These are phyloP conservation scores for Didymella arachidicola DNA, from an alignment of 2,329 filamentous ascomycete genomes.

Conservation along the genomic window DNA sequence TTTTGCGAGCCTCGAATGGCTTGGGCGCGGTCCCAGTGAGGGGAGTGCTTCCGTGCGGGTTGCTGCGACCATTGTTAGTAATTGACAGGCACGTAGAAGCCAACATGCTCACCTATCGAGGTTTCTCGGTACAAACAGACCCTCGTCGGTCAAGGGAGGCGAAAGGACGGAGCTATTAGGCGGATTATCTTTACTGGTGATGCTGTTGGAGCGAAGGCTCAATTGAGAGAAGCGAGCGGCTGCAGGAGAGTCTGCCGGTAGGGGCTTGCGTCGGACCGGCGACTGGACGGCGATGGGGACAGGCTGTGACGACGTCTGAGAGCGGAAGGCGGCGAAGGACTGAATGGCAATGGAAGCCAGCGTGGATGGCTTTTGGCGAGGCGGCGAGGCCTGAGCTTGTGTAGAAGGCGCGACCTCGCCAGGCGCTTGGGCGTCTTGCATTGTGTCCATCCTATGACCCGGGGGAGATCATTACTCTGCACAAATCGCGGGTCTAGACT, in stretches of 20 bases:
- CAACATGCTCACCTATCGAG: slow-evolving; percentile 48
- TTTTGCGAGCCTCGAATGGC: slow-evolving; percentile 35
- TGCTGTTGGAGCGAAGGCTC: slow-evolving; percentile 55
- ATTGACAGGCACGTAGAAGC: slow-evolving; percentile 6
- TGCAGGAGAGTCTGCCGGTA: slow-evolving; percentile 61
- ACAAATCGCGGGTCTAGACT: slow-evolving; percentile 42
- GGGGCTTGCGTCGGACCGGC: slow-evolving; percentile 62
- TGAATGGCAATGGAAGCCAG: slow-evolving; percentile 53
- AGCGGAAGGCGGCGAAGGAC: slow-evolving; percentile 56
- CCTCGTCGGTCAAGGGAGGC: slow-evolving; percentile 46
- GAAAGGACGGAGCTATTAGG: slow-evolving; percentile 37
- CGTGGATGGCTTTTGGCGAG: slow-evolving; percentile 45
- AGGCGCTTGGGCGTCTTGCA: slow-evolving; percentile 45
- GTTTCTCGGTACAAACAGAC: slow-evolving; percentile 47
- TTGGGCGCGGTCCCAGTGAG: slow-evolving; percentile 36
- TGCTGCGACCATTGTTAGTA: slow-evolving; percentile 36
- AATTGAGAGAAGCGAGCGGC: slow-evolving; percentile 53
- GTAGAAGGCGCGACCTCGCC: slow-evolving; percentile 32
- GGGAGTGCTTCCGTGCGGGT: slow-evolving; percentile 48
- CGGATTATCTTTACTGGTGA: slow-evolving; percentile 32
- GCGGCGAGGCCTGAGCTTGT: slow-evolving; percentile 33
- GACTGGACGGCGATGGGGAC: slow-evolving; percentile 46
- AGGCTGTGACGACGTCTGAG: slow-evolving; percentile 53
- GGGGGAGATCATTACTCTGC: slow-evolving; percentile 45
- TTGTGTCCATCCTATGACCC: slow-evolving; percentile 38